Evolutionary conservation across 345 rosid genomes (phyloP).

Genomic region (Tarenaya hassleriana): DNA sequence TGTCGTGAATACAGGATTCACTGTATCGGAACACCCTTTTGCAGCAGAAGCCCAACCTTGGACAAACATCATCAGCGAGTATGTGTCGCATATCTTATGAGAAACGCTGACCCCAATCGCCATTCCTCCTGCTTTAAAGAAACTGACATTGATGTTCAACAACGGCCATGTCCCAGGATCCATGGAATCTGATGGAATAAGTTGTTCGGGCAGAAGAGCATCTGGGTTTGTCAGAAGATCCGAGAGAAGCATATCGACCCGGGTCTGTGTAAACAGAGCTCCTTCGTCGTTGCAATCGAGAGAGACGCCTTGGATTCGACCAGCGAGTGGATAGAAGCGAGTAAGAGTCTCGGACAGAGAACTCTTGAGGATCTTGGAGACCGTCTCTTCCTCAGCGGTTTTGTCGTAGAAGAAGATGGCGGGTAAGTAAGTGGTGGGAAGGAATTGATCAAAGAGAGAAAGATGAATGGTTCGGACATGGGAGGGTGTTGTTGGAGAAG

Average conservation of each 20-base stretch:
- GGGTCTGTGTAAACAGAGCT: not conserved
- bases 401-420: constrained; percentile 4
- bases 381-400: no score
- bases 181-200: no score
- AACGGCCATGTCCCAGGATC: not conserved
- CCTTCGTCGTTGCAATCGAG: not conserved
- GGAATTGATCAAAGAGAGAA: not conserved
- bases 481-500: not conserved
- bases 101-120: not conserved
- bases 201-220: no score
- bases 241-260: not conserved
- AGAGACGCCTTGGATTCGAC: not conserved
- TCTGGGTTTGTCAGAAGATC: not conserved
- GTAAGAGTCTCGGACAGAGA: not conserved
- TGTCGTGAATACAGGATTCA: not conserved
- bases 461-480: not conserved
- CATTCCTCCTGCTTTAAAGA: not conserved
- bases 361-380: no score
- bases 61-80: not conserved
- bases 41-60: not conserved
- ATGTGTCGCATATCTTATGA: not conserved
- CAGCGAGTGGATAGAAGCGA: constrained; percentile 2
- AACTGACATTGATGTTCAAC: not conserved
- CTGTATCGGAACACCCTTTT: not conserved
- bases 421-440: not conserved